phyloP scores from a whole-genome alignment of 2,329 filamentous ascomycete genomes.

The Sordariomycetes sp. region DNA sequence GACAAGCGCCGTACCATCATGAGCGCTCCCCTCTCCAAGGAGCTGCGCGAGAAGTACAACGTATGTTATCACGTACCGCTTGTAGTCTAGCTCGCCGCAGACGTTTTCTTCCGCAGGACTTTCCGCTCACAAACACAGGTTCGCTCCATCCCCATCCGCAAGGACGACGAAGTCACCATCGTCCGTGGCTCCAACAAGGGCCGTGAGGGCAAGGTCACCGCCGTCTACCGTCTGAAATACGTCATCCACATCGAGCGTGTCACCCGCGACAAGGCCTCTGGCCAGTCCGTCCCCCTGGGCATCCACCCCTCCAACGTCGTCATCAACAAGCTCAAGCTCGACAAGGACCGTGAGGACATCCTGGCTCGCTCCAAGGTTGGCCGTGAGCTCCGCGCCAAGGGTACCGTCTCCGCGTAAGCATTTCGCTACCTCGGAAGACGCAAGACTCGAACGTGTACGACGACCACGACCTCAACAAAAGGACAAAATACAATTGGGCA shows the following conservation, averaged over 20 bases:
- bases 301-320: conserved; percentile 95
- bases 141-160: conserved; percentile 92
- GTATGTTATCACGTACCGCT: conserved; percentile 43
- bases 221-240: conserved; percentile 98
- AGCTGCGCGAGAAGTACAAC: conserved; percentile 98
- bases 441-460: neutral
- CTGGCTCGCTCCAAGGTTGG: conserved; percentile 76
- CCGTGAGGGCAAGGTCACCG: conserved; percentile 95
- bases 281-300: conserved; percentile 89
- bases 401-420: conserved; percentile 51
- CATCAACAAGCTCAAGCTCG: conserved; percentile 97
- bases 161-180: conserved; percentile 91
- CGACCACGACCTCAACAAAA: too few species aligned
- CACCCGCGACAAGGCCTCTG: conserved; percentile 93
- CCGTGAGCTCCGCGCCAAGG: conserved; percentile 67
- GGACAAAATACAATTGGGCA: conserved; percentile 6
- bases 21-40: conserved; percentile 91
- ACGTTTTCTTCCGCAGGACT: neutral
- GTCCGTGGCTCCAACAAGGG: conserved; percentile 94
- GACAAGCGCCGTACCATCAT: conserved; percentile 93
- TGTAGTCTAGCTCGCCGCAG: neutral
- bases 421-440: conserved; percentile 1
- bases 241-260: conserved; percentile 95
- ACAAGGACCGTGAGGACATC: conserved; percentile 88
- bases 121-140: conserved; percentile 45